Base-by-base conservation (phyloP, 2,329 filamentous ascomycete genomes). In the Penicillium aurantiogriseum region DNA sequence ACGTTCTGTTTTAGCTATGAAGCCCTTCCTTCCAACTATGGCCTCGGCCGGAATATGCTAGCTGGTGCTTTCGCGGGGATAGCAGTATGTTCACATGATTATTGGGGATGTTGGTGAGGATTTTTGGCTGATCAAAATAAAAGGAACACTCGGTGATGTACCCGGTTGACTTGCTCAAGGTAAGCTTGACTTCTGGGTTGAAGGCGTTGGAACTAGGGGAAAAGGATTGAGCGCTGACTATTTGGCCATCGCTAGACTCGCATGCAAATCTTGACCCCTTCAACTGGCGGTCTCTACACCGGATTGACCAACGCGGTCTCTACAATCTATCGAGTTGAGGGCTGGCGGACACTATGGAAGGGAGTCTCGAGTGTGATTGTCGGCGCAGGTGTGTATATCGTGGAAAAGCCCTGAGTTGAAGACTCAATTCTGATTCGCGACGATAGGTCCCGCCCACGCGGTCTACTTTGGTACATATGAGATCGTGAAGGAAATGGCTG, bases 91-190 rank as follows among this genome's bases (percentile, higher is more conserved):
- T 66, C 39, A 50, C 42, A 35, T 40, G 44, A 40, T 50, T 27
- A 15, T 51, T 33, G 21, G 25, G 11, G 21, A 21, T 33, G 10
- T 21, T n/a, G 31, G 23, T 35, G 53, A 42, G 44, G 44, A 43
- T 29, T 57, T 52, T 52, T 33, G 49, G 39, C 67, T 58, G 51
- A 65, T 61, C 60, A 48, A 48, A 51, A 51, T 63, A 66, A 56
- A 68, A 97, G 92, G 93, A 97, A 80, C 93, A 97, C 77, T 95
- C 93, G 58, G 92, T 96, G 70, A 97, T 99, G 94, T 99, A 99
- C 74, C 94, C 94, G 21, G 90, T 99, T 72, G 94, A 99, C 80
- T 86, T 96, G 67, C 89, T 99, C 74, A 99, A 99, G 89, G 94
- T 97, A 75, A 63, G 80, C 70, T 35, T 45, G 15, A 17, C 17